phyloP scores from a whole-genome alignment of 306 rosid genomes.

The Phaseolus lunatus region DNA sequence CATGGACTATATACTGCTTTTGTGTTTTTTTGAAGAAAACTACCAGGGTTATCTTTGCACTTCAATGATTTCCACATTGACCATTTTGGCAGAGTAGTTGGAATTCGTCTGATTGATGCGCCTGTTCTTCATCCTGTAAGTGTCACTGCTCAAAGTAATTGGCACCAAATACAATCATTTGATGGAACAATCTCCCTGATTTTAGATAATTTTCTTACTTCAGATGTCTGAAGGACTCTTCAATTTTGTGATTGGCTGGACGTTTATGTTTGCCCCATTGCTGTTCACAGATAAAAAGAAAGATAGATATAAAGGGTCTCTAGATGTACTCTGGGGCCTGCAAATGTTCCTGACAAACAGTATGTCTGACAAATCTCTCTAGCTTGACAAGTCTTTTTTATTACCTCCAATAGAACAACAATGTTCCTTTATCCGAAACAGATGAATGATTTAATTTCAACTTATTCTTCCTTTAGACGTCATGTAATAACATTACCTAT shows the following conservation, averaged over 20 bases:
- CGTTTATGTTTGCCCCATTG: constrained; percentile 90
- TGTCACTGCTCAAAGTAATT: constrained; percentile 31
- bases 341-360: constrained; percentile 98
- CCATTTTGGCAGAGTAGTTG: constrained; percentile 78
- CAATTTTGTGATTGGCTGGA: constrained; percentile 96
- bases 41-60: constrained; percentile 25
- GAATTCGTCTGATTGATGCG: constrained; percentile 71
- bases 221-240: constrained; percentile 92
- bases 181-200: constrained; percentile 34
- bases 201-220: constrained; percentile 31
- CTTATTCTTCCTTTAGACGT: background rate
- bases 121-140: constrained; percentile 97
- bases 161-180: constrained; percentile 12
- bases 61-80: constrained; percentile 50
- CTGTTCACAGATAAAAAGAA: constrained; percentile 74
- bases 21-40: constrained; percentile 25
- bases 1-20: constrained; percentile 1
- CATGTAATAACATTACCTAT: constrained; percentile 16
- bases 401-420: constrained; percentile 18
- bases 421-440: background rate
- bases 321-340: constrained; percentile 78
- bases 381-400: constrained; percentile 23
- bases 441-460: constrained; percentile 7
- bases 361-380: constrained; percentile 51
- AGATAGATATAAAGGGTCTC: constrained; percentile 74